Evolutionary conservation across 176 grass and related monocot genomes (phyloP).

Genomic region (Phyllostachys edulis): DNA sequence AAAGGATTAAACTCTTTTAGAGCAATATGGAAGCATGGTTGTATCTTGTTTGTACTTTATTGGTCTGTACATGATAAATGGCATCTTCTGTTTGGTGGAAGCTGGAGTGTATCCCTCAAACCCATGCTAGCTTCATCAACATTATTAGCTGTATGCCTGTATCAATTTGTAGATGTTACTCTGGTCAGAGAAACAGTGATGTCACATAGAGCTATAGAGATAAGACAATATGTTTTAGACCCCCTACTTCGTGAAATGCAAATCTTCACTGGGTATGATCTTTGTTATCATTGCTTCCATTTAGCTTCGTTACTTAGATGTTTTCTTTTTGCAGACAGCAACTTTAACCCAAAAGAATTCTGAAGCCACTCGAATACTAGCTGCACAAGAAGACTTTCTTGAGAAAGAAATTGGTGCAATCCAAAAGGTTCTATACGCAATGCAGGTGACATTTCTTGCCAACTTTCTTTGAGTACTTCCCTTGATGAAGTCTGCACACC

Average conservation of each 20-base stretch:
- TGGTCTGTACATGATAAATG: not conserved
- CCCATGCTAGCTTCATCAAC: not conserved
- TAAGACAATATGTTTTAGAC: not conserved
- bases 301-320: not conserved
- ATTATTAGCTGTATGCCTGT: not conserved
- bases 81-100: not conserved
- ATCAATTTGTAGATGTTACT: not conserved
- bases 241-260: not conserved
- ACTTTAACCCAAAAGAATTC: slow-evolving; percentile 74
- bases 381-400: slow-evolving; percentile 57
- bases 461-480: not conserved
- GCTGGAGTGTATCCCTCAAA: not conserved
- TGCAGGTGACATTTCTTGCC: slow-evolving; percentile 58
- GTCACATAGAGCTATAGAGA: not conserved
- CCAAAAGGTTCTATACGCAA: slow-evolving; percentile 68
- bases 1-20: not conserved
- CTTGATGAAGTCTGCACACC: not conserved
- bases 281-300: slow-evolving; percentile 1
- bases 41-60: not conserved
- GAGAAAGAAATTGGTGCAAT: slow-evolving; percentile 71
- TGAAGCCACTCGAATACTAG: slow-evolving; percentile 62
- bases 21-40: not conserved
- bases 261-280: not conserved
- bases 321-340: slow-evolving; percentile 47
- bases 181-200: not conserved